Base-by-base conservation (phyloP, 116 monocot genomes). In the Phalaenopsis hybrid region DNA sequence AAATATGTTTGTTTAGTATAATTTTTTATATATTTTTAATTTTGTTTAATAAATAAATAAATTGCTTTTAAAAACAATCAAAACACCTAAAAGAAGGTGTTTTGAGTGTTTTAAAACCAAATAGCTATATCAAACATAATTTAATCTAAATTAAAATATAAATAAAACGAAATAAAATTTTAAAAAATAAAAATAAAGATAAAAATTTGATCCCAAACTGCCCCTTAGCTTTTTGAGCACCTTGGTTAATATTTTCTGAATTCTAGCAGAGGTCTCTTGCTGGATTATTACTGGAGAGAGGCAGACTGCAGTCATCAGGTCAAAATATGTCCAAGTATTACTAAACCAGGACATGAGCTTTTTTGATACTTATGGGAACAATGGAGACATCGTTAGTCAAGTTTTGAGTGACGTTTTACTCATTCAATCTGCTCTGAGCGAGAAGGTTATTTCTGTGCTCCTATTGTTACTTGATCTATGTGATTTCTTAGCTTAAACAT, bases 281-380 rank as follows among this genome's bases (percentile, higher is more conserved):
- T 99, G 99, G 99, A 99, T 99, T 84, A 81, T 99, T 75, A 99
- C 99, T 76, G 99, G 99, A 78, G 99, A 99, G 83, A 91, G 99
- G 78, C 99, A 99, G 79, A 99, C 99, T 86, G 93, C 99, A 82
- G 94, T 99, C 52, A 99, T 99, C 79, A 89, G 99, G 82, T 99
- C 99, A 85, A 99, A 94, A 57, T 99, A 99, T 82, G 99, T 99
- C 46, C 92, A 99, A 85, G 99, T 99, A 23, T 85, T 99, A 79
- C 82, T 99, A 43, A 99, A 95, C 83, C 99, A 99, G 86, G 99
- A 99, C 83, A 99, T 99, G 99, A 99, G 99, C 76, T 99, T 99
- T 80, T 99, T 99, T 86, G 99, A 99, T 84, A 99, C 94, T 44
- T 99, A 99, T 79, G 99, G 99, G 57, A 95, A 95, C 87, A 99